Evolutionary conservation across 306 rosid genomes (phyloP), one percentile per base, ranked within the genome.

Genomic region (Cucumis sativus): DNA sequence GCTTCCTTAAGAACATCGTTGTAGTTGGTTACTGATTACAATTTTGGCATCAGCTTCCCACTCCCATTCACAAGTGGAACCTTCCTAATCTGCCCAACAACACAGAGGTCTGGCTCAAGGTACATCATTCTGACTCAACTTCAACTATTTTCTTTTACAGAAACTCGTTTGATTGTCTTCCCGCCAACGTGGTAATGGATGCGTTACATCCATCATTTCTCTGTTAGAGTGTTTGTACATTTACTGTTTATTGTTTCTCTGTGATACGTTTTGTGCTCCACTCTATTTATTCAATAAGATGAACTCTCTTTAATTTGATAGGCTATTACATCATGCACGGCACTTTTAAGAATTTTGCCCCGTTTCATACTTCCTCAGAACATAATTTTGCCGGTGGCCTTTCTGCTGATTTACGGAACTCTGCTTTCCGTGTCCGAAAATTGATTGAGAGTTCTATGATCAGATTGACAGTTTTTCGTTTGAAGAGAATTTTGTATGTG

Each of bases 21-120:
- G 40, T 62, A 35, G 45, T 21, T 43, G 13, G 12, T 43, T 45
- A 67, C 51, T 67, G 33, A 39, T 55, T 47, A 43, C 67, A 18
- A 52, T 51, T 67, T 80, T 10, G 75, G 41, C 40, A 18, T 41
- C 89, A 93, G 96, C 81, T 84, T 77, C 98, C 98, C 6, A 94
- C 97, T 81, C 98, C 98, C 40, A 94, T 94, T 87, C 97, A 95
- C 88, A 85, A 83, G 85, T 95, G 97, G 98, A 92, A 92, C 81
- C 91, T 95, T 62, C 97, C 97, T 30, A 90, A 90, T 84, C 69
- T 95, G 82, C 98, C 98, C 6, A 18, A 74, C 64, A 83, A 86
- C 65, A 92, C 98, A 1, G 88, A 92, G 81, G 84, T 95, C 75
- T 95, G 95, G 95, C 76, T 94, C 64, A 94, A 92, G 96, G 96